Base-by-base conservation (phyloP, 495 filamentous ascomycete genomes). In the Trichoderma asperelloides region DNA sequence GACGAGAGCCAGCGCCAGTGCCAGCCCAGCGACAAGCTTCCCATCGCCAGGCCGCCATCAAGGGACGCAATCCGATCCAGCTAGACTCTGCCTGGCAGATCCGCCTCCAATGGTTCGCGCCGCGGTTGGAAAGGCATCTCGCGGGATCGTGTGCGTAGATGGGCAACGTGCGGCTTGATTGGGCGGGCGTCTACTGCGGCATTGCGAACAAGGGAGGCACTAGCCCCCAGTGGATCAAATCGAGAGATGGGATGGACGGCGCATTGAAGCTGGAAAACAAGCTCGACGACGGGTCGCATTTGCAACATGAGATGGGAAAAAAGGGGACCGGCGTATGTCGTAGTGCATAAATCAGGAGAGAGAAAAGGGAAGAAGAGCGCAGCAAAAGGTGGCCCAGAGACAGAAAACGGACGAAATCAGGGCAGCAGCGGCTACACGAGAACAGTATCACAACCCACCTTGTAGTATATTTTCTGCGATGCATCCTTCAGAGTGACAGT, bases 401-500 rank as follows among this genome's bases (percentile, higher is more conserved):
- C 9, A 60, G 55, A 28, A 47, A 15, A 47, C 43, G n/a, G 27
- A 21, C 27, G 25, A 25, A 23, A 28, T 9, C 23, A 28, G 23
- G 21, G 16, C 16, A 13, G n/a, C 55, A 18, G 27, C 55, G 3
- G 55, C 55, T 13, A 25, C 55, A 30, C 55, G 55, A 60, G 16
- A 27, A 30, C 25, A 60, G 21, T 6, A 28, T 60, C 27, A 15
- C 30, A 37, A 83, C 85, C 70, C 78, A 92, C 91, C 90, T 96
- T 96, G 81, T 92, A 96, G 70, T 78, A 82, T 62, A 94, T 86
- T 78, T 93, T 95, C 65, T 89, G 80, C 15, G 77, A 76, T 0
- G 80, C 75, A 30, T 80, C 74, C 2, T 89, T 82, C 21, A 97
- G 80, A 41, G 84, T 79, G 23, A 98, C 92, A 60, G 84, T 84